These are phyloP conservation scores for Dacryopinax primogenitus DNA, from an alignment of 768 basidiomycete species.

Conservation along the genomic window DNA sequence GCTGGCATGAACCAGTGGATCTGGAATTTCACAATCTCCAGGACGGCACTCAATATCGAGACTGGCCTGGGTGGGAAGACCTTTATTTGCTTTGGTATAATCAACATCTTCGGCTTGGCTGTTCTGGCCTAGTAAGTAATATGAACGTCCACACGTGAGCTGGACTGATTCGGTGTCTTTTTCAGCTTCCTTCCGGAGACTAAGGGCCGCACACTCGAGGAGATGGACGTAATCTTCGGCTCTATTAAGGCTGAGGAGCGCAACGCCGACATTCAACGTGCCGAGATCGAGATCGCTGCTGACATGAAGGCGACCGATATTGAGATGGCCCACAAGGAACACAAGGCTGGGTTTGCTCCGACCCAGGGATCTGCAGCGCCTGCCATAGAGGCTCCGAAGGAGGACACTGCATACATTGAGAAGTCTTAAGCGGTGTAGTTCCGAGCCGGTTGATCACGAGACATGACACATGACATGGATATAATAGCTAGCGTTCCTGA, in stretches of 20 bases:
- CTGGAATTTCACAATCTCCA: conserved; percentile 2
- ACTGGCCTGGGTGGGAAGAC: conserved; percentile 1
- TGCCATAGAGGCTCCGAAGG: background rate
- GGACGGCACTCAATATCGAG: background rate
- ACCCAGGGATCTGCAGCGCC: background rate
- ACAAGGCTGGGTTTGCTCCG: background rate
- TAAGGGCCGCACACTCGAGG: conserved; percentile 35
- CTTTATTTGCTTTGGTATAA: conserved; percentile 3
- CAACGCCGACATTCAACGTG: conserved; percentile 27
- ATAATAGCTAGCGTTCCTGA: background rate
- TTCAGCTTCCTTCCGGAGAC: conserved; percentile 33
- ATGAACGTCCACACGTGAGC: background rate
- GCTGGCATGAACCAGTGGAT: conserved; percentile 7
- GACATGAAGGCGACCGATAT: conserved; percentile 1
- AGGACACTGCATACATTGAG: background rate
- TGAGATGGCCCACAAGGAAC: background rate
- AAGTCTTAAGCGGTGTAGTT: background rate
- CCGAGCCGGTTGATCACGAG: background rate
- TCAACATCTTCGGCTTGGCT: background rate
- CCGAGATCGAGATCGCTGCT: conserved; percentile 2
- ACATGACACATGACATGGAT: background rate
- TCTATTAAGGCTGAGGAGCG: conserved; percentile 44
- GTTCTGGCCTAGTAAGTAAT: conserved; percentile 2
- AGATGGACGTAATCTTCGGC: conserved; percentile 49
- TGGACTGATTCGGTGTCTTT: background rate